phyloP scores from a whole-genome alignment of 495 filamentous ascomycete species.

The Aspergillus incahuasiensis region DNA sequence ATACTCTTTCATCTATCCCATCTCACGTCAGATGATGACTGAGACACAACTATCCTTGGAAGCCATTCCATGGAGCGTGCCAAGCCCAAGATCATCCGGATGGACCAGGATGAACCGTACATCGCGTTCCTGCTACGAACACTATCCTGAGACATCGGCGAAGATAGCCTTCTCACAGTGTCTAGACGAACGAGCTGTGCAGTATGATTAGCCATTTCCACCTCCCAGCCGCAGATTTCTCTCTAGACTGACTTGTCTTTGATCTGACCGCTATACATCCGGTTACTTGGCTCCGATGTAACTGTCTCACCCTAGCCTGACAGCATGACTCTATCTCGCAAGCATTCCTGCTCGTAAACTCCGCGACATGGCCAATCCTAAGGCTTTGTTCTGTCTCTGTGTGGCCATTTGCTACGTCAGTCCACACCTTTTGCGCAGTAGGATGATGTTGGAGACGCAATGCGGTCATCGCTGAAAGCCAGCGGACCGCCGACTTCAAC shows the following conservation, averaged over 20 bases:
- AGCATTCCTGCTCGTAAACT: constrained; percentile 3
- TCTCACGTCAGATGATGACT: constrained; percentile 3
- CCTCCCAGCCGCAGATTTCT: background rate
- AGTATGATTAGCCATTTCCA: background rate
- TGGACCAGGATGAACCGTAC: background rate
- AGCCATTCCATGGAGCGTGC: too few species aligned
- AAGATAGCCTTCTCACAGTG: constrained; percentile 7
- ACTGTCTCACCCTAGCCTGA: constrained; percentile 25
- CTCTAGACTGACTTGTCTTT: background rate
- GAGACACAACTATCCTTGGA: constrained; percentile 1
- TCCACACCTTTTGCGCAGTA: background rate
- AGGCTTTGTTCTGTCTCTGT: background rate
- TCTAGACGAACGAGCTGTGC: too few species aligned
- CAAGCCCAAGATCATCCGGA: background rate
- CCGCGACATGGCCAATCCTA: constrained; percentile 4
- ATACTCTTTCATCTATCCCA: background rate
- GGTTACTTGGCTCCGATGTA: constrained; percentile 20
- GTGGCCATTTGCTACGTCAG: background rate
- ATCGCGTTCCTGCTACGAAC: background rate
- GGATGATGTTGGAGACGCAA: background rate
- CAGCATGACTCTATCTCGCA: background rate
- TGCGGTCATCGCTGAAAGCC: background rate
- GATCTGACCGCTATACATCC: background rate
- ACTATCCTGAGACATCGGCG: constrained; percentile 5
- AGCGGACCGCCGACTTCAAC: too few species aligned